Conservation (phyloP, 148 eudicot genomes). For the Chenopodium album region DNA sequence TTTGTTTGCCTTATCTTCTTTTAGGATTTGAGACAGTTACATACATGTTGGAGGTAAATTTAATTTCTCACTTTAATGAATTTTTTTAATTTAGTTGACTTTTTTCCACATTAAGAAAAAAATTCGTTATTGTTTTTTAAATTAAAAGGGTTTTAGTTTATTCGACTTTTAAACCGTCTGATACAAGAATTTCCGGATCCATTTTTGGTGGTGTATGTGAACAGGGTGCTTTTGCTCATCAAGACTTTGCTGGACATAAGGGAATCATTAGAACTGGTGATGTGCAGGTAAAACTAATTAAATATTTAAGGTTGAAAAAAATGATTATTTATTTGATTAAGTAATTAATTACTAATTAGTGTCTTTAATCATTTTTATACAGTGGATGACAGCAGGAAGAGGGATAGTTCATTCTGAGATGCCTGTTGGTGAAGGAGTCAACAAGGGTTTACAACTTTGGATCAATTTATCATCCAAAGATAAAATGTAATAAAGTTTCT, state of each 20-base stretch:
- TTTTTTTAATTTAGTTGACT: neutral
- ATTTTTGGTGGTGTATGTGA: slow-evolving; percentile 1
- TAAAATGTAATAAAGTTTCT: slow-evolving; percentile 59
- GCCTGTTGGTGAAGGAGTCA: slow-evolving; percentile 78
- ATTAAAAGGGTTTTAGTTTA: too few relatives aligned
- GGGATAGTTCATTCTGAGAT: slow-evolving; percentile 96
- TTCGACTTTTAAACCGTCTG: neutral
- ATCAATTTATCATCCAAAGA: slow-evolving; percentile 83
- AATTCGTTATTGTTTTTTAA: too few relatives aligned
- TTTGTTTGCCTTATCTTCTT: slow-evolving; percentile 8
- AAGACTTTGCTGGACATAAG: slow-evolving; percentile 89
- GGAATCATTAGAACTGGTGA: slow-evolving; percentile 81
- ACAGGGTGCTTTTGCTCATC: slow-evolving; percentile 88
- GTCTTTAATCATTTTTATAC: slow-evolving; percentile 17
- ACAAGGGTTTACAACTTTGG: slow-evolving; percentile 91
- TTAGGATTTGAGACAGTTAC: slow-evolving; percentile 98
- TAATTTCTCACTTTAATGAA: neutral
- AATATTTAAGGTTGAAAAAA: neutral
- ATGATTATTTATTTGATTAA: neutral
- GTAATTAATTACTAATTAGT: neutral
- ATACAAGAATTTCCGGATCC: neutral
- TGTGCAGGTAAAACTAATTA: slow-evolving; percentile 57
- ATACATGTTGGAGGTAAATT: slow-evolving; percentile 77
- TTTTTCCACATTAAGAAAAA: neutral
- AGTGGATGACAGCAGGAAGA: slow-evolving; percentile 99